A percentile compares a stretch with the other conserved stretches of the same genome.
Conservation (phyloP, 75 land plant species). For the Pinus albicaulis region DNA sequence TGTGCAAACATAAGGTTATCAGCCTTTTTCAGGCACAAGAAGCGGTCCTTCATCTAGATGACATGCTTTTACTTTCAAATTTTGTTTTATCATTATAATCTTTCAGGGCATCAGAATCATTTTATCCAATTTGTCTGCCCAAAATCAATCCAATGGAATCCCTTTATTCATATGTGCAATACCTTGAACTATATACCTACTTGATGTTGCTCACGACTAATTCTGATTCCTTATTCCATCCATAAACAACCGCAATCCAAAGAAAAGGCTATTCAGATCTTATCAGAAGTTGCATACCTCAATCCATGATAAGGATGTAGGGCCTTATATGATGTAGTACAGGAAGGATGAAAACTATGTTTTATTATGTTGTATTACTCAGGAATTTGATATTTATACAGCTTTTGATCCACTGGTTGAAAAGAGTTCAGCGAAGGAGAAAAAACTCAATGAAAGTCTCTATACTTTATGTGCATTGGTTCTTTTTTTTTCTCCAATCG, state of each 20-base stretch:
- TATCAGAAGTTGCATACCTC: constrained; percentile 83
- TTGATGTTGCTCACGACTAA: constrained; percentile 86
- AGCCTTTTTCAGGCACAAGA: constrained; percentile 96
- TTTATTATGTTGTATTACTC: too few species aligned
- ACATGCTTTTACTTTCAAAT: constrained; percentile 86
- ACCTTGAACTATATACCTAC: constrained; percentile 79
- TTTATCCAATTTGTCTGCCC: constrained; percentile 98
- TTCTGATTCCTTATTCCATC: constrained; percentile 91
- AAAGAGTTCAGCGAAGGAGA: too few species aligned
- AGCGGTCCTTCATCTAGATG: constrained; percentile 93
- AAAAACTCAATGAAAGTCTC: too few species aligned
- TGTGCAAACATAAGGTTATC: constrained; percentile 94
- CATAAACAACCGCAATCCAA: constrained; percentile 44
- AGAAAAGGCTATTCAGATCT: constrained; percentile 94
- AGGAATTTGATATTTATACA: too few species aligned
- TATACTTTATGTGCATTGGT: too few species aligned
- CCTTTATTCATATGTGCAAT: constrained; percentile 95
- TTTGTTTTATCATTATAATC: constrained; percentile 95
- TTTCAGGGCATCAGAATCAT: constrained; percentile 98
- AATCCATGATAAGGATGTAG: constrained; percentile 73
- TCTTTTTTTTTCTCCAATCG: too few species aligned
- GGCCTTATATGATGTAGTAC: constrained; percentile 90
- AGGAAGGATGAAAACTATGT: constrained; percentile 92
- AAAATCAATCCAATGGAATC: constrained; percentile 91
- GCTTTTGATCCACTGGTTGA: too few species aligned